phyloP scores from a whole-genome alignment of 129 eudicot species.

The Pseudognaphalium luteoalbum region DNA sequence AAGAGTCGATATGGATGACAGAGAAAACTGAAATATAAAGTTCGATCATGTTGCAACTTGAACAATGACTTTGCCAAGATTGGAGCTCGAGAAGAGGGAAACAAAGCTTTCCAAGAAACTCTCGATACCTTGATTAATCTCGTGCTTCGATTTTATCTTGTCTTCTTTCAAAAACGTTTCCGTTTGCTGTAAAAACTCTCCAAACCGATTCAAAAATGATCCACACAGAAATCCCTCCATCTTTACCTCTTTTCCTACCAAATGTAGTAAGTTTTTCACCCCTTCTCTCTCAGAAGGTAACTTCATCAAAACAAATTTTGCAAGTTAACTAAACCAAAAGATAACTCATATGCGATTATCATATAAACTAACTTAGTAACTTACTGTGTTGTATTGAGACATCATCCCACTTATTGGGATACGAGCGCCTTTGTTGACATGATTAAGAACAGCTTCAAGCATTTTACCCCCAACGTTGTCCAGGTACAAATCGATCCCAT shows the following conservation, averaged over 20 bases:
- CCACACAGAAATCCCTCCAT: conserved; percentile 48
- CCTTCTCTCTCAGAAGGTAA: conserved; percentile 45
- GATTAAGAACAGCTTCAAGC: conserved; percentile 50
- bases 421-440: conserved; percentile 42
- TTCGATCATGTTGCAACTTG: conserved; percentile 33
- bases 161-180: conserved; percentile 38
- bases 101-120: conserved; percentile 43
- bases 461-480: conserved; percentile 49
- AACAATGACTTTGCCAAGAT: conserved; percentile 41
- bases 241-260: conserved; percentile 46
- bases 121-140: conserved; percentile 42
- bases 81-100: conserved; percentile 48
- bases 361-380: not conserved
- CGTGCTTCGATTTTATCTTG: conserved; percentile 35
- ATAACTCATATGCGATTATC: not conserved
- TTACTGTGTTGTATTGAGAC: conserved; percentile 48
- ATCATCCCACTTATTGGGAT: conserved; percentile 51
- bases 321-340: not conserved
- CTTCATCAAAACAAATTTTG: conserved; percentile 3
- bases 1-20: not conserved
- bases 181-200: conserved; percentile 39
- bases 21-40: not conserved
- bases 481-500: conserved; percentile 50
- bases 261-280: conserved; percentile 39
- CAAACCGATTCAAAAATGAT: conserved; percentile 34